Evolutionary conservation across 495 filamentous ascomycete species (phyloP).

Genomic region (Xylaria longipes): DNA sequence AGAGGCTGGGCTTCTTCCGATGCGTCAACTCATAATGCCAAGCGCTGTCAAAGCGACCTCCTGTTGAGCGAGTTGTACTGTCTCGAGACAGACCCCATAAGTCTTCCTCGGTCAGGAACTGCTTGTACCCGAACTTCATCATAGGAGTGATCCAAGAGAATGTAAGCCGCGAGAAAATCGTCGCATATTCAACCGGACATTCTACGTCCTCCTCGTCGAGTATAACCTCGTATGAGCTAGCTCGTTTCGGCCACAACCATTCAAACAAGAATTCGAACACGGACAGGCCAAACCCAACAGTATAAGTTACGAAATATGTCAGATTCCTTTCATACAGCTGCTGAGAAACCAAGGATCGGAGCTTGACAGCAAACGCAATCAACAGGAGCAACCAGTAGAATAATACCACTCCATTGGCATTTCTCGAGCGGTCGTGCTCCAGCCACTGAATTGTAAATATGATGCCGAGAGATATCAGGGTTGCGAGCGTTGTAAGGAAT

Average conservation of each 20-base stretch:
- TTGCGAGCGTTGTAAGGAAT: conserved; percentile 85
- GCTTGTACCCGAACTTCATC: conserved; percentile 94
- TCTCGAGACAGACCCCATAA: conserved; percentile 87
- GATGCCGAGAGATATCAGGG: conserved; percentile 76
- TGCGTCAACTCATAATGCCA: conserved; percentile 82
- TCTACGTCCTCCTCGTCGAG: conserved; percentile 80
- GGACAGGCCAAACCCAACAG: conserved; percentile 74
- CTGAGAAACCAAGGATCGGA: conserved; percentile 85
- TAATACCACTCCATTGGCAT: conserved; percentile 90
- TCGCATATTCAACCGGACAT: conserved; percentile 93
- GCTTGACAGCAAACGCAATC: conserved; percentile 80
- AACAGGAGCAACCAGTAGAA: conserved; percentile 96
- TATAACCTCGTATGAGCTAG: conserved; percentile 80
- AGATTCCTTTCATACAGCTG: conserved; percentile 67
- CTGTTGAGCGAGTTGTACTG: conserved; percentile 78
- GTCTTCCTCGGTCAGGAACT: conserved; percentile 94
- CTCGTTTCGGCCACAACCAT: conserved; percentile 89
- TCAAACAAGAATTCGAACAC: conserved; percentile 80
- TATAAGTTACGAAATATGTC: conserved; percentile 81
- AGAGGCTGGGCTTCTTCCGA: conserved; percentile 77
- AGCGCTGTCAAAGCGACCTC: conserved; percentile 67
- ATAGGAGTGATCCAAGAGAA: conserved; percentile 99
- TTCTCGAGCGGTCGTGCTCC: conserved; percentile 86
- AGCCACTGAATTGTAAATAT: conserved; percentile 89
- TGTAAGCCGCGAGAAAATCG: conserved; percentile 90